phyloP scores from a whole-genome alignment of 192 early-diverging fungal genomes.

The Phlyctochytrium planicorne region DNA sequence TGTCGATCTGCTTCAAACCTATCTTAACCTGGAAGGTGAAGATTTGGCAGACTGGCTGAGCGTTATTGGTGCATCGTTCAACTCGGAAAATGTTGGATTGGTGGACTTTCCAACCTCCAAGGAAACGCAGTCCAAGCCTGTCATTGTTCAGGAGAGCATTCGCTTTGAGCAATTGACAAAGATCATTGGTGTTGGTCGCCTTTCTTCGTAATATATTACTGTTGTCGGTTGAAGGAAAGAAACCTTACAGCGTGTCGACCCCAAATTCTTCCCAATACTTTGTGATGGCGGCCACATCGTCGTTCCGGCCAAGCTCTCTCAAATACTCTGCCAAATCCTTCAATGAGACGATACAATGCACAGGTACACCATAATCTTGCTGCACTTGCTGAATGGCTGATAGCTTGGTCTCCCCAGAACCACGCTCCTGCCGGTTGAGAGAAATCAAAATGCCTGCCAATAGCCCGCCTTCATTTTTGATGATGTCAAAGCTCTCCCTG shows the following conservation, averaged over 20 bases:
- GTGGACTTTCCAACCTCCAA: constrained; percentile 75
- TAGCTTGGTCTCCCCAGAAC: constrained; percentile 52
- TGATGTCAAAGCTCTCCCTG: constrained; percentile 82
- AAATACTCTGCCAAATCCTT: constrained; percentile 87
- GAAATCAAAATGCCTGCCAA: constrained; percentile 87
- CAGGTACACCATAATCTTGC: constrained; percentile 72
- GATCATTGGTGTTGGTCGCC: constrained; percentile 31
- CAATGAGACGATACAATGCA: constrained; percentile 84
- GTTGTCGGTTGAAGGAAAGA: not conserved
- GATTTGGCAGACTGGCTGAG: constrained; percentile 50
- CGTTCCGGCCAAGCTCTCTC: constrained; percentile 62
- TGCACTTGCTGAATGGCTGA: constrained; percentile 95
- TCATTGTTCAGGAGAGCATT: constrained; percentile 83
- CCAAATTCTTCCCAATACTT: constrained; percentile 82
- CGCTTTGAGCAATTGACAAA: constrained; percentile 72
- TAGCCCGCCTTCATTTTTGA: constrained; percentile 67
- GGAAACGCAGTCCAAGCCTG: constrained; percentile 83
- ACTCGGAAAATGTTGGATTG: constrained; percentile 42
- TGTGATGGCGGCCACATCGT: constrained; percentile 69
- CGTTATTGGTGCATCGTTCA: constrained; percentile 37
- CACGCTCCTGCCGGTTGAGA: constrained; percentile 87
- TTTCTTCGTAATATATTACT: too few relatives aligned
- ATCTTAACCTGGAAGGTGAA: constrained; percentile 68
- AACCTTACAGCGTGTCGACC: constrained; percentile 36
- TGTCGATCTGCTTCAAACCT: constrained; percentile 51